Conservation (phyloP, 2,329 filamentous ascomycete genomes). For the Diaporthe citriasiana region DNA sequence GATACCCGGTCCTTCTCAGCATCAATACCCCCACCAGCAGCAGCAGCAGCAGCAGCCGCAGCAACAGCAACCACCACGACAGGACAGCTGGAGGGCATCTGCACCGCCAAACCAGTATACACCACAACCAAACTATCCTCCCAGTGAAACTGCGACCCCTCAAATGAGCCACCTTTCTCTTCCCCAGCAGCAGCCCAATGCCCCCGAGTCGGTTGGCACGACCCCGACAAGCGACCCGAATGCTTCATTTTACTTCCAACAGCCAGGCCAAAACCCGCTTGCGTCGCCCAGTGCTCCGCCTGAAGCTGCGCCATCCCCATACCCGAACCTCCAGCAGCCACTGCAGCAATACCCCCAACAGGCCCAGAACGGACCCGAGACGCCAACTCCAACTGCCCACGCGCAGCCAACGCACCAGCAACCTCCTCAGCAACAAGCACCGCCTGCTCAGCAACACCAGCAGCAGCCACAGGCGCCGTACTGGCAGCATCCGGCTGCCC, state of each 20-base stretch:
- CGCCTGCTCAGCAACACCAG: slow-evolving; percentile 50
- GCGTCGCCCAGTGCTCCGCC: slow-evolving; percentile 55
- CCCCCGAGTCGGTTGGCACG: slow-evolving; percentile 51
- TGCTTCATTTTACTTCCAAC: slow-evolving; percentile 70
- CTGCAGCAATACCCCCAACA: slow-evolving; percentile 40
- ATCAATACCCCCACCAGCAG: slow-evolving; percentile 61
- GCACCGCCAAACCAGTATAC: slow-evolving; percentile 56
- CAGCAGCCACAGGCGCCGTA: slow-evolving; percentile 56
- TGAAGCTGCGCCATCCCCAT: slow-evolving; percentile 64
- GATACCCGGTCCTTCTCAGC: slow-evolving; percentile 55
- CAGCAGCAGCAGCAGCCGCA: slow-evolving; percentile 56
- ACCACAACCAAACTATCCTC: slow-evolving; percentile 51
- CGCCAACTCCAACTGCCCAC: slow-evolving; percentile 53
- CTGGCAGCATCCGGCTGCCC: slow-evolving; percentile 61
- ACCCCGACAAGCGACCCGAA: slow-evolving; percentile 64
- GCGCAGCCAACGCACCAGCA: slow-evolving; percentile 55
- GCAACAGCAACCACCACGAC: slow-evolving; percentile 57
- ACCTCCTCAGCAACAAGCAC: slow-evolving; percentile 43
- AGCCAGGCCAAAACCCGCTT: slow-evolving; percentile 54
- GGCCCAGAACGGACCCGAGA: slow-evolving; percentile 57
- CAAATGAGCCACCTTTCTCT: slow-evolving; percentile 51
- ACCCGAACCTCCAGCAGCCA: slow-evolving; percentile 61
- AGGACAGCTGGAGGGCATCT: slow-evolving; percentile 65
- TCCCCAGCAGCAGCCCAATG: slow-evolving; percentile 50
- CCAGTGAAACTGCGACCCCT: slow-evolving; percentile 51